These are phyloP conservation scores for Actinidia polygama DNA, from an alignment of 179 eudicot species.

Conservation along the genomic window DNA sequence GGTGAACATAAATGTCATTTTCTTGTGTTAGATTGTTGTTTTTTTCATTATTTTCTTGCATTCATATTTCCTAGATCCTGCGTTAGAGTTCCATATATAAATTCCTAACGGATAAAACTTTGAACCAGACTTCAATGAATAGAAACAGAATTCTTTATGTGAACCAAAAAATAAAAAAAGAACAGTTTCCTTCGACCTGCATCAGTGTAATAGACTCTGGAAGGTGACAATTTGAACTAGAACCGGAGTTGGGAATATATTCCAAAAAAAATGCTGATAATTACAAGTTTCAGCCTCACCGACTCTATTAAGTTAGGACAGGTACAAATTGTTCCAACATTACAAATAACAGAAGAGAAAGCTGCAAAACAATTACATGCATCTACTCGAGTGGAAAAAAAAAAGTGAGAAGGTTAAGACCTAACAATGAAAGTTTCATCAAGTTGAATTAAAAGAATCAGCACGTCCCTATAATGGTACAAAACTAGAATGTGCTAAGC, in stretches of 20 bases:
- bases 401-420: background rate
- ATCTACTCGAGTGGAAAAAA: conserved; percentile 2
- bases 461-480: conserved; percentile 30
- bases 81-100: too few relatives aligned
- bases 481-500: conserved; percentile 28
- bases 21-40: too few relatives aligned
- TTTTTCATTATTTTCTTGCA: too few relatives aligned
- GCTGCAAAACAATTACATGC: conserved; percentile 7
- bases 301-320: too few relatives aligned
- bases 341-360: background rate
- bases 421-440: conserved; percentile 11
- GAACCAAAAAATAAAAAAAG: too few relatives aligned
- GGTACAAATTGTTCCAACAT: conserved; percentile 17
- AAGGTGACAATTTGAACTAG: background rate
- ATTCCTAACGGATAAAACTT: background rate
- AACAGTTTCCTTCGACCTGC: background rate
- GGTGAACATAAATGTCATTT: too few relatives aligned
- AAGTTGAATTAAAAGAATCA: conserved; percentile 36
- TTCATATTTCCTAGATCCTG: too few relatives aligned
- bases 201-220: background rate
- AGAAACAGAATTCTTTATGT: background rate
- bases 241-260: background rate
- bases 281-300: conserved; percentile 22
- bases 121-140: background rate
- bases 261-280: background rate